Percentiles rank a stretch among this genome's conserved stretches.
phyloP scores from a whole-genome alignment of 495 filamentous ascomycete species.

The Penicillium angulare region DNA sequence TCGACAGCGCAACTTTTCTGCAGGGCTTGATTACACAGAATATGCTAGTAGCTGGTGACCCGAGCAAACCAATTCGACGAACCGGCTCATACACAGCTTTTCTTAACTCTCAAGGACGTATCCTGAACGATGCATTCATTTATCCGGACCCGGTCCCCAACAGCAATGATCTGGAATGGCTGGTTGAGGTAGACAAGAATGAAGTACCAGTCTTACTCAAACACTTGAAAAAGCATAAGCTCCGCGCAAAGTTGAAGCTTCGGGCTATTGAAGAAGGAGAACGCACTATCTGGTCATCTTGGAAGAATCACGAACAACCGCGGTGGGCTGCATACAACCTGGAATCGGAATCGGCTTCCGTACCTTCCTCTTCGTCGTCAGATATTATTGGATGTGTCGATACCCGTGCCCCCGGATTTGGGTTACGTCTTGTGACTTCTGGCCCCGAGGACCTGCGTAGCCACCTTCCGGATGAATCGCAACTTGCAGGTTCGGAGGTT shows the following conservation, averaged over 20 bases:
- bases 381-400: constrained; percentile 53
- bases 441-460: constrained; percentile 38
- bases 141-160: constrained; percentile 56
- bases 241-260: constrained; percentile 74
- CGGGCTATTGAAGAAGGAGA: constrained; percentile 62
- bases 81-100: constrained; percentile 74
- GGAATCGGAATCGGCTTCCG: constrained; percentile 36
- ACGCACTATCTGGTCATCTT: constrained; percentile 63
- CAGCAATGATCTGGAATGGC: constrained; percentile 53
- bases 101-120: constrained; percentile 77
- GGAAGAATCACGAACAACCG: constrained; percentile 50
- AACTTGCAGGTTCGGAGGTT: constrained; percentile 35
- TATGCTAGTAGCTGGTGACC: constrained; percentile 51
- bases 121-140: constrained; percentile 87
- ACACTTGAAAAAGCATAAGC: constrained; percentile 79
- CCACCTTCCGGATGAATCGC: constrained; percentile 35
- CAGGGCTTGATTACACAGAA: constrained; percentile 84
- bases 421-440: constrained; percentile 54
- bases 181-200: constrained; percentile 77
- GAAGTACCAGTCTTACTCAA: constrained; percentile 59
- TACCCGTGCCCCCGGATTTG: constrained; percentile 67
- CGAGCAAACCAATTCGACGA: constrained; percentile 27
- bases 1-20: constrained; percentile 77
- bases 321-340: constrained; percentile 48
- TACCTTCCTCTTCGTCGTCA: constrained; percentile 22